A percentile compares a stretch with the other conserved stretches of the same genome.
Conservation (phyloP, 2,329 filamentous ascomycete species). For the Penicillium crustosum region DNA sequence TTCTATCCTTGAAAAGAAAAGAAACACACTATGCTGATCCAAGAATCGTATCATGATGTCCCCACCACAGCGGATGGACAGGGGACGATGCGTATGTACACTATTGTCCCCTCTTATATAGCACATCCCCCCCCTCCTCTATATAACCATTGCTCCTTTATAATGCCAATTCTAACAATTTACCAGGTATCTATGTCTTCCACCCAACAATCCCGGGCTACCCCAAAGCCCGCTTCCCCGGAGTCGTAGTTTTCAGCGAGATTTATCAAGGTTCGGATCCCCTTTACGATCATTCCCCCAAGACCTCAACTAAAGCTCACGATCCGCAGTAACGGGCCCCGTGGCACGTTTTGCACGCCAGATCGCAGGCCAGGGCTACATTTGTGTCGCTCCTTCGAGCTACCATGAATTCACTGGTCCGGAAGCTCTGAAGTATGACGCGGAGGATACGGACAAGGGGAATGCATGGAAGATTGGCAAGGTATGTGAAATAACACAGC, state of each 20-base stretch:
- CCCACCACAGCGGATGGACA: constrained; percentile 40
- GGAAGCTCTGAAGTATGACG: constrained; percentile 81
- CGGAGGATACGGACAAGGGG: constrained; percentile 79
- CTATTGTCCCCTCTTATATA: background rate
- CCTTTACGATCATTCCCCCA: background rate
- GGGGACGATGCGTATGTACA: constrained; percentile 40
- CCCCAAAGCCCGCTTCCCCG: constrained; percentile 84
- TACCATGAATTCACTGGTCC: constrained; percentile 93
- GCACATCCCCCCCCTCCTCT: background rate
- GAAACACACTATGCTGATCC: constrained; percentile 35
- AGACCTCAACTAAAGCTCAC: background rate
- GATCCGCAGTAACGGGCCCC: constrained; percentile 73
- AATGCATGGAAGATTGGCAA: constrained; percentile 85
- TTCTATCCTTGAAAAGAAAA: background rate
- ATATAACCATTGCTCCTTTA: background rate
- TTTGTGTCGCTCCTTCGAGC: constrained; percentile 83
- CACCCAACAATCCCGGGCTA: constrained; percentile 83
- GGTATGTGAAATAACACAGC: constrained; percentile 43
- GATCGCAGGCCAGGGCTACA: constrained; percentile 89
- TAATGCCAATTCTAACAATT: constrained; percentile 1
- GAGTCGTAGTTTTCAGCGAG: constrained; percentile 85
- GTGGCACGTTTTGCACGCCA: constrained; percentile 87
- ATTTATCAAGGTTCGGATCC: constrained; percentile 79
- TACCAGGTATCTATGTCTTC: constrained; percentile 79
- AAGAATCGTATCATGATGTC: constrained; percentile 40